These are phyloP conservation scores for Tubosaeta brunneosetosa DNA, from an alignment of 768 basidiomycete genomes.

Conservation along the genomic window DNA sequence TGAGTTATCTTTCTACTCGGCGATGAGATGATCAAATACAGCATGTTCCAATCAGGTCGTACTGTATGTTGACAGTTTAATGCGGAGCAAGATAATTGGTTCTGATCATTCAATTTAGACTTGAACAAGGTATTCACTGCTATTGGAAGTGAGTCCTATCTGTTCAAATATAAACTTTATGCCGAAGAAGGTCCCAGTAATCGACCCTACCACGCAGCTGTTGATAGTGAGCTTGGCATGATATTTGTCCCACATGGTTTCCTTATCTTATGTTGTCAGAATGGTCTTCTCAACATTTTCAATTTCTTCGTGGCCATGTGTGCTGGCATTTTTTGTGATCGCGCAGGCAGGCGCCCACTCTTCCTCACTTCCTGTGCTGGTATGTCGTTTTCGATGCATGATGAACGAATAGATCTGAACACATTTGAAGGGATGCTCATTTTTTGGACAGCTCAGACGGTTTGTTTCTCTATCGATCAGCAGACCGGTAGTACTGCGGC, in stretches of 20 bases:
- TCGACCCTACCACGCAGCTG: slow-evolving; percentile 40
- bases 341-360: slow-evolving; percentile 45
- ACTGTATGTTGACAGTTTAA: slow-evolving; percentile 20
- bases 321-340: slow-evolving; percentile 47
- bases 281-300: slow-evolving; percentile 51
- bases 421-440: slow-evolving; percentile 38
- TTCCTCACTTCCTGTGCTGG: slow-evolving; percentile 46
- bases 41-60: slow-evolving; percentile 12
- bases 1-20: slow-evolving; percentile 5
- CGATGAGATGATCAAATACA: not conserved
- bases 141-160: slow-evolving; percentile 41
- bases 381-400: slow-evolving; percentile 20
- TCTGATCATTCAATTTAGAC: slow-evolving; percentile 22
- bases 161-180: not conserved
- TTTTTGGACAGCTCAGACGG: slow-evolving; percentile 38
- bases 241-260: not conserved
- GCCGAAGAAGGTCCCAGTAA: slow-evolving; percentile 28
- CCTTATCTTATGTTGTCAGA: slow-evolving; percentile 27
- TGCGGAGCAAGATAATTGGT: not conserved
- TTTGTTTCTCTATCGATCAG: slow-evolving; percentile 32
- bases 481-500: slow-evolving; percentile 22
- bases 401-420: slow-evolving; percentile 25
- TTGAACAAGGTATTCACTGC: slow-evolving; percentile 50
- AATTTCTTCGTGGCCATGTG: slow-evolving; percentile 51
- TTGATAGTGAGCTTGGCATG: slow-evolving; percentile 30